phyloP scores from a whole-genome alignment of 106 monocot genomes.

The Iris macrosiphon region DNA sequence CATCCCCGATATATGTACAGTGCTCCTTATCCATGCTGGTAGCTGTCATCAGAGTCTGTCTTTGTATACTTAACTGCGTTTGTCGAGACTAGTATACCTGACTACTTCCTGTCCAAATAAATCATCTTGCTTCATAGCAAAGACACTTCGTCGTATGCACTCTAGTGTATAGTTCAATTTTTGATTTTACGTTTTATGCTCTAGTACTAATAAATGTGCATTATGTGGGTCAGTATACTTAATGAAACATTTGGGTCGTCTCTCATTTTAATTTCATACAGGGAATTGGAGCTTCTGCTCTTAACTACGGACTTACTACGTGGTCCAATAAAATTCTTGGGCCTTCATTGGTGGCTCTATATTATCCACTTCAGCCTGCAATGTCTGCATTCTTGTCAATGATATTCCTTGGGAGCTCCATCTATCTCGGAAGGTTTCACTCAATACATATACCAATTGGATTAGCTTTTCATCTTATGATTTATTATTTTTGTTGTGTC shows the following conservation, averaged over 20 bases:
- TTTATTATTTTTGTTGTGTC: neutral
- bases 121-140: too few species aligned
- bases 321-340: conserved; percentile 75
- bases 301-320: conserved; percentile 60
- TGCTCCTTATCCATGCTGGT: too few species aligned
- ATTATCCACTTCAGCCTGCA: conserved; percentile 73
- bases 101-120: too few species aligned
- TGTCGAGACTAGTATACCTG: too few species aligned
- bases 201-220: too few species aligned
- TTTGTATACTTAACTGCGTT: too few species aligned
- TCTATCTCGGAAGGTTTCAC: conserved; percentile 68
- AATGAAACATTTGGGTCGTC: neutral
- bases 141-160: too few species aligned
- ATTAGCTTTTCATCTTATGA: neutral
- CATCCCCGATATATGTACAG: too few species aligned
- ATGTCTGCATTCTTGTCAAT: conserved; percentile 58
- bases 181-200: too few species aligned
- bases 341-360: conserved; percentile 71
- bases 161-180: too few species aligned
- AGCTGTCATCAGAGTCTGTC: too few species aligned
- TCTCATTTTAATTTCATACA: conserved; percentile 2
- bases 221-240: neutral
- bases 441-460: neutral
- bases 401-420: conserved; percentile 63
- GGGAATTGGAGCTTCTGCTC: conserved; percentile 55